Percentiles rank a stretch among this genome's conserved stretches.
phyloP scores from a whole-genome alignment of 805 yeast genomes.

The Sugiyamaella boreocaroliniensis region DNA sequence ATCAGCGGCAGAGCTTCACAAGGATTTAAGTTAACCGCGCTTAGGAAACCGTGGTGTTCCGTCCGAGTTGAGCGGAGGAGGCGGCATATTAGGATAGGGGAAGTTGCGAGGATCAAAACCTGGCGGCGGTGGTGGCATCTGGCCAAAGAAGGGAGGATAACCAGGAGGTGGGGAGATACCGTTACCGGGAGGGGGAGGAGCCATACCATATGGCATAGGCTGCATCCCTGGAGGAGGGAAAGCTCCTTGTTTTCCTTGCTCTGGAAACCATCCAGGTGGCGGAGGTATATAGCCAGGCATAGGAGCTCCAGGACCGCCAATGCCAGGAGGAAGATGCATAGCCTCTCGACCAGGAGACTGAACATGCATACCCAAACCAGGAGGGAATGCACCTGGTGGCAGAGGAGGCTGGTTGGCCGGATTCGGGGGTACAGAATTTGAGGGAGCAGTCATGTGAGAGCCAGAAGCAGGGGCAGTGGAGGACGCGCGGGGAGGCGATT shows the following conservation, averaged over 20 bases:
- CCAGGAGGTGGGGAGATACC: conserved; percentile 9
- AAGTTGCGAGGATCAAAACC: conserved; percentile 12
- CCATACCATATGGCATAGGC: conserved; percentile 1
- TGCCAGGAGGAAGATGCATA: background rate
- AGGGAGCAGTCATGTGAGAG: background rate
- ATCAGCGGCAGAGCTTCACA: background rate
- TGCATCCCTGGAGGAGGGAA: background rate
- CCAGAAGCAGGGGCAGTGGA: background rate
- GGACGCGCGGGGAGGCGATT: background rate
- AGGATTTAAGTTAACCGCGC: background rate
- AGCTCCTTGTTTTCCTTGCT: background rate
- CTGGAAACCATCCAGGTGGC: background rate
- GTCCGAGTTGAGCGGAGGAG: conserved; percentile 7
- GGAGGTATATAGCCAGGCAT: conserved; percentile 1
- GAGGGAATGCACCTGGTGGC: conserved; percentile 1
- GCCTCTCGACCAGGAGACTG: background rate
- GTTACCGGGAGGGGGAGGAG: conserved; percentile 16
- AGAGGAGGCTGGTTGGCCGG: conserved; percentile 8
- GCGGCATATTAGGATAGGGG: conserved; percentile 6
- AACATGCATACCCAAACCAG: background rate
- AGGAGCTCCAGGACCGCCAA: background rate
- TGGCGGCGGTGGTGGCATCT: conserved; percentile 12
- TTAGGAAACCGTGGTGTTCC: conserved; percentile 11
- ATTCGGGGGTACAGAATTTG: conserved; percentile 3
- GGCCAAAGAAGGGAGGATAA: conserved; percentile 16